Evolutionary conservation across 1,284 basidiomycete genomes (phyloP).

Genomic region (Lentinula novae-zelandiae): DNA sequence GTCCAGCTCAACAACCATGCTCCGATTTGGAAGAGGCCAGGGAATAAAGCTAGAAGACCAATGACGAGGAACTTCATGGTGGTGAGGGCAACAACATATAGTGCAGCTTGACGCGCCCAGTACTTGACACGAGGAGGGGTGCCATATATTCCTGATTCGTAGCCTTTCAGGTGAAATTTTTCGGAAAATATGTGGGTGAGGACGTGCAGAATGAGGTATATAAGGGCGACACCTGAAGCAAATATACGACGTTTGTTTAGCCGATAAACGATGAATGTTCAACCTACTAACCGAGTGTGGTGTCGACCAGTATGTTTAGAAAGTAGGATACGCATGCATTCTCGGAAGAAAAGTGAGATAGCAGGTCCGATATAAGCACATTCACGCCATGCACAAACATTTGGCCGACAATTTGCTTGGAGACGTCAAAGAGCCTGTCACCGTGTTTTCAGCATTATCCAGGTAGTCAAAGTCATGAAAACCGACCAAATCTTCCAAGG

Average conservation of each 20-base stretch:
- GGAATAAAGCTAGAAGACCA: constrained; percentile 66
- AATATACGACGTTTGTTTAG: background rate
- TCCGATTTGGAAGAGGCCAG: constrained; percentile 69
- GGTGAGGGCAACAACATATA: constrained; percentile 81
- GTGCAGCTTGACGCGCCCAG: constrained; percentile 82
- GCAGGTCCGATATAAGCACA: constrained; percentile 72
- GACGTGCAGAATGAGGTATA: constrained; percentile 77
- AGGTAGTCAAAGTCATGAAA: constrained; percentile 1
- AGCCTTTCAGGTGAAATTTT: constrained; percentile 67
- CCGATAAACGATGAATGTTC: constrained; percentile 1
- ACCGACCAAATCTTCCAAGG: constrained; percentile 91
- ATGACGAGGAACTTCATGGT: constrained; percentile 92
- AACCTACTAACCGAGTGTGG: constrained; percentile 72
- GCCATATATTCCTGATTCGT: constrained; percentile 87
- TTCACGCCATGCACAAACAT: constrained; percentile 88
- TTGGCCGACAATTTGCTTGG: constrained; percentile 91
- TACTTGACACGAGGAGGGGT: constrained; percentile 66
- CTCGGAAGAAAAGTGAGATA: constrained; percentile 61
- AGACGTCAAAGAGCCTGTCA: constrained; percentile 80
- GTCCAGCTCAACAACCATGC: constrained; percentile 86
- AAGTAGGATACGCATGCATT: constrained; percentile 94
- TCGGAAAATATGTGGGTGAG: constrained; percentile 68
- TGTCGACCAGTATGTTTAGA: constrained; percentile 92
- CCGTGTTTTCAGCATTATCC: constrained; percentile 8
- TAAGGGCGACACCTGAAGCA: constrained; percentile 71